These are phyloP conservation scores for Globisporangium polare DNA, from an alignment of 352 stramenopile species.

Conservation along the genomic window DNA sequence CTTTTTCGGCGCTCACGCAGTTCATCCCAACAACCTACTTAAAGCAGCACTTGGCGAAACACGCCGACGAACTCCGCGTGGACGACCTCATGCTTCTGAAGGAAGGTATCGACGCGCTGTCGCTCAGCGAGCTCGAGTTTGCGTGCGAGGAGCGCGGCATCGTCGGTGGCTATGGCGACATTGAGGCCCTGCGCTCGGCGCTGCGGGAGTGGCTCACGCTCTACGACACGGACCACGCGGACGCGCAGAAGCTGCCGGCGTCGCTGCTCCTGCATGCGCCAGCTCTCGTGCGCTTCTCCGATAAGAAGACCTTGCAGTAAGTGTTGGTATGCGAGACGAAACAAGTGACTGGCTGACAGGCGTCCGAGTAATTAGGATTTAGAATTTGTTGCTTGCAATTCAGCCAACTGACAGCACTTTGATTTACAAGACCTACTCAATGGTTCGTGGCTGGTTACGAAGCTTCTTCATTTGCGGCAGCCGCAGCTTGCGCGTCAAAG, in stretches of 20 bases:
- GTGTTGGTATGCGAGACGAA: background rate
- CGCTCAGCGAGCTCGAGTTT: conserved; percentile 81
- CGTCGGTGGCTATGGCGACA: conserved; percentile 61
- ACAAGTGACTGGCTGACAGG: background rate
- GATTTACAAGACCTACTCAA: no score
- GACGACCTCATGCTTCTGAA: conserved; percentile 72
- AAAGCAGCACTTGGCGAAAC: conserved; percentile 45
- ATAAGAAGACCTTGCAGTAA: conserved; percentile 12
- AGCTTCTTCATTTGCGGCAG: background rate
- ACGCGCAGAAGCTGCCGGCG: conserved; percentile 29
- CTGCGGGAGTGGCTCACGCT: conserved; percentile 75
- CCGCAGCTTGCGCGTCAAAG: background rate
- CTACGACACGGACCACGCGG: conserved; percentile 52
- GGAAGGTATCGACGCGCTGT: conserved; percentile 65
- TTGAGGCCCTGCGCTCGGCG: conserved; percentile 40
- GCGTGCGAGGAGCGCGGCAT: conserved; percentile 80
- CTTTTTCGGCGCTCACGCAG: conserved; percentile 49
- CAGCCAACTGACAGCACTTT: background rate
- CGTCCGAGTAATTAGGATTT: background rate
- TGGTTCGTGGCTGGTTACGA: background rate
- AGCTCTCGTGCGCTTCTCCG: conserved; percentile 42
- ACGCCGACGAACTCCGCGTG: conserved; percentile 56
- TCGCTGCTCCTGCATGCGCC: conserved; percentile 77
- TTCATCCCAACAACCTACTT: conserved; percentile 37
- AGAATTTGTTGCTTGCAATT: background rate